phyloP scores from a whole-genome alignment of 306 rosid genomes.

The Macrotyloma uniflorum region DNA sequence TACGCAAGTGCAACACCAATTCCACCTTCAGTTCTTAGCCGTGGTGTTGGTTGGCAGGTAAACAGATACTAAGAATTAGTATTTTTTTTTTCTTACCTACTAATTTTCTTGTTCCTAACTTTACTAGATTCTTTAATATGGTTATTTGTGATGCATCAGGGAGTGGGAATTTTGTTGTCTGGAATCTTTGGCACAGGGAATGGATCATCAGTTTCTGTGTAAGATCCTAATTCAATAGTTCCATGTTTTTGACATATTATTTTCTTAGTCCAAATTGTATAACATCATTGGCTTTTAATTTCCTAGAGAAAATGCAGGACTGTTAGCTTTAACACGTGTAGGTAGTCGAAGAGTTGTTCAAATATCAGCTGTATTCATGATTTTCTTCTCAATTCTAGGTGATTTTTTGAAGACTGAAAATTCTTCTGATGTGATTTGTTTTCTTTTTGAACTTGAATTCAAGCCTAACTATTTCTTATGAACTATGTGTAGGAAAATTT shows the following conservation, averaged over 20 bases:
- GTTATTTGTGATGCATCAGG: conserved; percentile 52
- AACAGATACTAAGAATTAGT: not conserved
- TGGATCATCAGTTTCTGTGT: conserved; percentile 94
- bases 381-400: conserved; percentile 95
- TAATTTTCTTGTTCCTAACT: not conserved
- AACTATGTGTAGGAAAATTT: conserved; percentile 70
- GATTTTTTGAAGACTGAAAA: not conserved
- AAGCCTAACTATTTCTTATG: not conserved
- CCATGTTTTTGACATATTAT: conserved; percentile 8
- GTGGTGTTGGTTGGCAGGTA: conserved; percentile 99
- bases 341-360: conserved; percentile 98
- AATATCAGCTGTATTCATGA: conserved; percentile 95
- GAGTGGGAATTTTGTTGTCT: conserved; percentile 84
- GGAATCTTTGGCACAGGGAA: conserved; percentile 94
- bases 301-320: conserved; percentile 86
- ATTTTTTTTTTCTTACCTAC: not conserved
- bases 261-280: not conserved
- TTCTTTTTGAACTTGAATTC: conserved; percentile 17
- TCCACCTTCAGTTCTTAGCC: conserved; percentile 93
- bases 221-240: conserved; percentile 47
- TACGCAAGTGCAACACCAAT: conserved; percentile 93
- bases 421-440: not conserved
- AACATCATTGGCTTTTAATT: conserved; percentile 17
- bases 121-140: not conserved
- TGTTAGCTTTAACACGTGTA: conserved; percentile 89